These are phyloP conservation scores for Suhomyces ambrosiae DNA, from an alignment of 1,139 yeast genomes.

Conservation along the genomic window DNA sequence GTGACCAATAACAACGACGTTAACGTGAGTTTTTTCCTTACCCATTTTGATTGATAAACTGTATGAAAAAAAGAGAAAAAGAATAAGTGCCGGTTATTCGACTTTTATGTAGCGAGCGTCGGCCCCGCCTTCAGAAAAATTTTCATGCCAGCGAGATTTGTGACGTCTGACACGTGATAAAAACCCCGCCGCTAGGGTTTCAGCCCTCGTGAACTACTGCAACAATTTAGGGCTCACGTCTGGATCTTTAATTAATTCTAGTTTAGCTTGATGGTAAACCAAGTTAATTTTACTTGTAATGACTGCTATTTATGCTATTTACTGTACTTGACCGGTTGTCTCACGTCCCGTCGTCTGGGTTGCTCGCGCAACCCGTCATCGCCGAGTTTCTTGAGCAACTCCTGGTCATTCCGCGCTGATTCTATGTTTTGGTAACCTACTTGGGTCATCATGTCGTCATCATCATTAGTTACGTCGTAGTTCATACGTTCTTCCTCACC, in stretches of 20 bases:
- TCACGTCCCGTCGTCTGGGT: conserved; percentile 12
- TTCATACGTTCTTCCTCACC: conserved; percentile 15
- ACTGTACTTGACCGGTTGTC: conserved; percentile 7
- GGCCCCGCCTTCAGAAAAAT: conserved; percentile 15
- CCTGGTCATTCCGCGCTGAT: conserved; percentile 29
- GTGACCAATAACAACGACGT: conserved; percentile 88
- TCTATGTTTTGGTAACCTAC: conserved; percentile 36
- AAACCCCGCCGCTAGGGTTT: neutral
- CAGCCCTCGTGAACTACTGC: neutral
- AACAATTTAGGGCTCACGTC: neutral
- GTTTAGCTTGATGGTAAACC: too few species aligned
- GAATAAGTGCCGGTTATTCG: conserved; percentile 9
- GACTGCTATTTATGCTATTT: conserved; percentile 4
- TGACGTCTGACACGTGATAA: conserved; percentile 3
- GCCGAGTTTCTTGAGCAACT: conserved; percentile 31
- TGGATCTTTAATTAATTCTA: too few species aligned
- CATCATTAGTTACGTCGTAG: conserved; percentile 25
- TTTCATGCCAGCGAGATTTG: conserved; percentile 9
- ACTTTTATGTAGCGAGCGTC: conserved; percentile 14
- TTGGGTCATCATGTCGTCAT: conserved; percentile 28
- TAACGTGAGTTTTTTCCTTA: conserved; percentile 95
- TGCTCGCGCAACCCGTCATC: conserved; percentile 15
- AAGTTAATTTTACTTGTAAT: neutral
- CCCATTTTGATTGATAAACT: conserved; percentile 46
- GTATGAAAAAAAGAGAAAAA: conserved; percentile 10